Conservation (phyloP, 2,329 filamentous ascomycete species). For the Allantophomopsis lycopodina region DNA sequence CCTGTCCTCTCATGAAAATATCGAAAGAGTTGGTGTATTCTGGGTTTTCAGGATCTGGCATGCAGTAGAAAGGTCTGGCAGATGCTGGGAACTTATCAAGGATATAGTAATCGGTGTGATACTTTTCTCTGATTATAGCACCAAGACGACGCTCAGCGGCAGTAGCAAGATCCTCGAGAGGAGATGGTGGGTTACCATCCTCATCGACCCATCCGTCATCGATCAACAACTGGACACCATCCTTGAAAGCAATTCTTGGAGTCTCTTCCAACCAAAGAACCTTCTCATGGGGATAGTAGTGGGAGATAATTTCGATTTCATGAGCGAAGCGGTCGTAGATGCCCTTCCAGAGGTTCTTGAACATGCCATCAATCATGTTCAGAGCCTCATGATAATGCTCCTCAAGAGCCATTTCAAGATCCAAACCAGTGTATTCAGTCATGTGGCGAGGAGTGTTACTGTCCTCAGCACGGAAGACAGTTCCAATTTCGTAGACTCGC, state of each 20-base stretch:
- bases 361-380: conserved; percentile 60
- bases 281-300: conserved; percentile 76
- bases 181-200: conserved; percentile 55
- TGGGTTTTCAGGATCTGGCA: conserved; percentile 62
- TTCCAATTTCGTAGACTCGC: conserved; percentile 77
- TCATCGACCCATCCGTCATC: conserved; percentile 66
- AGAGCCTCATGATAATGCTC: conserved; percentile 85
- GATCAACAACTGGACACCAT: conserved; percentile 70
- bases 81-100: conserved; percentile 83
- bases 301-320: conserved; percentile 69
- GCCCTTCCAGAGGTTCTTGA: conserved; percentile 67
- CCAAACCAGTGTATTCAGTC: conserved; percentile 87
- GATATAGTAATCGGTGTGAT: conserved; percentile 82
- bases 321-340: conserved; percentile 54
- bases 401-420: conserved; percentile 85
- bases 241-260: conserved; percentile 64
- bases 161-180: conserved; percentile 71
- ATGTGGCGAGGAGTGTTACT: conserved; percentile 90
- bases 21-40: conserved; percentile 84
- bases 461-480: conserved; percentile 89
- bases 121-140: conserved; percentile 73
- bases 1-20: conserved; percentile 86
- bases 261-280: conserved; percentile 81
- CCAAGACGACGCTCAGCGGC: conserved; percentile 80
- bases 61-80: conserved; percentile 83